phyloP scores from a whole-genome alignment of 176 grass and related monocot genomes.

The Bothriochloa decipiens region DNA sequence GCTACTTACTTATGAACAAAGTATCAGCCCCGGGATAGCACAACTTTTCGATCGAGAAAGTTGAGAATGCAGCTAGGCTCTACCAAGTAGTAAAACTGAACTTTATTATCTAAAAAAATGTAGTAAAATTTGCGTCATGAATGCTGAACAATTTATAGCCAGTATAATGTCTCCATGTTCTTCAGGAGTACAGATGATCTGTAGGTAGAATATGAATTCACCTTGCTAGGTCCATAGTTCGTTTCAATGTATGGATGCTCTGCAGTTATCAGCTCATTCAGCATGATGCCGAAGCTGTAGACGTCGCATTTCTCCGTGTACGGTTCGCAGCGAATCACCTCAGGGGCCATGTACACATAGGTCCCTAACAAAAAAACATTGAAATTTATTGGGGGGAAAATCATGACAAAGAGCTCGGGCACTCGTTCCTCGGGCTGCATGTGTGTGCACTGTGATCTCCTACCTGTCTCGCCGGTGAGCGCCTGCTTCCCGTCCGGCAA shows the following conservation, averaged over 20 bases:
- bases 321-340: conserved; percentile 65
- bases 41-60: background rate
- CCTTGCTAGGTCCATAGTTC: conserved; percentile 53
- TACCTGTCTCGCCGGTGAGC: conserved; percentile 70
- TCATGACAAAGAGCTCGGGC: background rate
- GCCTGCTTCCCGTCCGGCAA: conserved; percentile 50
- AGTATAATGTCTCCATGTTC: background rate
- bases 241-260: conserved; percentile 64
- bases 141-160: background rate
- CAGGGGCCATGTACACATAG: conserved; percentile 73
- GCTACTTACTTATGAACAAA: background rate
- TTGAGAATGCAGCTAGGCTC: background rate
- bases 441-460: background rate
- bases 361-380: conserved; percentile 48
- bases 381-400: background rate
- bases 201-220: background rate
- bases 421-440: too few species aligned
- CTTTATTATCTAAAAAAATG: too few species aligned
- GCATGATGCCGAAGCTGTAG: conserved; percentile 64
- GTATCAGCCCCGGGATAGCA: background rate
- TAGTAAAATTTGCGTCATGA: background rate
- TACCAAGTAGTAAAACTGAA: background rate
- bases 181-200: background rate
- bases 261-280: conserved; percentile 64
- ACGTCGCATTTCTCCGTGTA: conserved; percentile 76